phyloP scores from a whole-genome alignment of 2,329 filamentous ascomycete genomes.

The Lasiodiplodia sp. region DNA sequence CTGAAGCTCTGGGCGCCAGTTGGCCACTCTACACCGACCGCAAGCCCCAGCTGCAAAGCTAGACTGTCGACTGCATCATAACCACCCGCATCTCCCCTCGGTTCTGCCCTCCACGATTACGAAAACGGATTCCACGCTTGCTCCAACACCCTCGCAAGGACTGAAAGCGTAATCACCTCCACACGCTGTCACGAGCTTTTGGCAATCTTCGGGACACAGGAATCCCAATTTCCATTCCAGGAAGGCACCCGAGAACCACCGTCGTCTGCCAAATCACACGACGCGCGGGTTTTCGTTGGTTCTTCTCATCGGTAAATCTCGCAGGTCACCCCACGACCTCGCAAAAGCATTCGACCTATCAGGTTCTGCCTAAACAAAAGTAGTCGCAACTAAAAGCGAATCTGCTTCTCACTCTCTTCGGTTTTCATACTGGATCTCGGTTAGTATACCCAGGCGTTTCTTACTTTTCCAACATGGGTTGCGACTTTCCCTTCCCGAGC shows the following conservation, averaged over 20 bases:
- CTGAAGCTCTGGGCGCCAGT: conserved; percentile 27
- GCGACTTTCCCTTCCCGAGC: conserved; percentile 38
- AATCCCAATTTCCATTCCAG: conserved; percentile 14
- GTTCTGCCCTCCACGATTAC: conserved; percentile 19
- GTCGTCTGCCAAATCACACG: conserved; percentile 41
- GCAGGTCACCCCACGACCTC: conserved; percentile 47
- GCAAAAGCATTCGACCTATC: conserved; percentile 35
- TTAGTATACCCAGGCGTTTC: conserved; percentile 31
- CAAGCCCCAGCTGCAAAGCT: conserved; percentile 19
- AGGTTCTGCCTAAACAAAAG: conserved; percentile 30
- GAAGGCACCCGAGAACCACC: conserved; percentile 28
- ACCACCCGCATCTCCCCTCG: conserved; percentile 18
- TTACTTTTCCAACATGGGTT: conserved; percentile 45
- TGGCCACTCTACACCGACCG: conserved; percentile 23
- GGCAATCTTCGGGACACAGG: conserved; percentile 21
- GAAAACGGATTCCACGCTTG: conserved; percentile 27
- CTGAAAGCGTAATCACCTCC: conserved; percentile 24
- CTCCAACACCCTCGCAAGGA: conserved; percentile 27
- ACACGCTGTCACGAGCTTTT: conserved; percentile 27
- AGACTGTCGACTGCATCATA: conserved; percentile 27
- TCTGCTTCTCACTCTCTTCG: conserved; percentile 32
- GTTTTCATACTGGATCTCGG: conserved; percentile 28
- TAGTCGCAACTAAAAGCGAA: conserved; percentile 30
- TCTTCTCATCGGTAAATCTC: conserved; percentile 49
- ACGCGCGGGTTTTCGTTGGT: conserved; percentile 46